Base-by-base conservation (phyloP, 73 alveolate genomes). In the Symbiodinium pilosum region DNA sequence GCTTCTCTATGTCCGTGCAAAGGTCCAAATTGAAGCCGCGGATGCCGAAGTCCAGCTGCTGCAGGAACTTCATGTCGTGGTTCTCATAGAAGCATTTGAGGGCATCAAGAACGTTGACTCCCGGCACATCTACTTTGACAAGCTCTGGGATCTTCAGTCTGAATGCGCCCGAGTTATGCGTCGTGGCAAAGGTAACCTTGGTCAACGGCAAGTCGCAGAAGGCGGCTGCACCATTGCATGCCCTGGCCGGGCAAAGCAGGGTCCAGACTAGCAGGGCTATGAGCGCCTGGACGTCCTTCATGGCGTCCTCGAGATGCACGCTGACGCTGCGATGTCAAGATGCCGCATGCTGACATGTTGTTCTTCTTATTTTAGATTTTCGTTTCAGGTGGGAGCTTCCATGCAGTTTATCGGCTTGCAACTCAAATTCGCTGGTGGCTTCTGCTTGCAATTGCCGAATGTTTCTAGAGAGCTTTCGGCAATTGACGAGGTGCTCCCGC, bases 11-110 rank as follows among this genome's bases (percentile, higher is more conserved):
- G 1, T 64, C 28, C 38, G 77, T 26, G 77, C 77, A 64, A 7
- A 64, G 77, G 77, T 64, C 77, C 77, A 64, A 26, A 36, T 64
- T 64, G 77, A 64, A 64, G 77, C 38, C 77, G 38, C 77, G 21
- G 77, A 64, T 64, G 39, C 77, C 77, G 28, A 64, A 64, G 77
- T 64, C 77, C 77, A 64, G 77, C 77, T 64, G 77, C 77, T 64
- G 38, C 36, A 32, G 21, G 77, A 64, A 64, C 38, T 64, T 64
- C 77, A 26, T 64, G 36, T 64, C 77, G 28, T 64, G 77, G 77
- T 64, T 64, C 77, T 64, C 77, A 26, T 64, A 64, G 77, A 64
- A 32, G 77, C 77, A 64, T 36, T 64, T 64, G 38, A 64, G 77
- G 32, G 77, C 77, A 64, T 64, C 77, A 16, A 26, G 21, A 32